Conservation (phyloP, 805 yeast genomes). For the Wickerhamomyces canadensis region DNA sequence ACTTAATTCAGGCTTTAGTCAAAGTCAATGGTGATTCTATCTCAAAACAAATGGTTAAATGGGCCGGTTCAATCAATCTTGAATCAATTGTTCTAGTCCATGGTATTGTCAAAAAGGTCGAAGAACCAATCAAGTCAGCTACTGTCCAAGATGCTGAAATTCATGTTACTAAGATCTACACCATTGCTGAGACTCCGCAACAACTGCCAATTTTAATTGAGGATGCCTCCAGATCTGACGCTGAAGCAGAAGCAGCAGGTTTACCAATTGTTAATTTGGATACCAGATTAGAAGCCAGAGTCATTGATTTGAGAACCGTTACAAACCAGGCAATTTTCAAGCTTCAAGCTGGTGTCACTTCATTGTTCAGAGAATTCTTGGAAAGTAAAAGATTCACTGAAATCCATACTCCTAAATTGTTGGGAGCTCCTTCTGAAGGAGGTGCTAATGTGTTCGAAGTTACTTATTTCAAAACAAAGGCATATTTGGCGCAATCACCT, state of each 20-base stretch:
- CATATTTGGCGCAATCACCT: conserved; percentile 96
- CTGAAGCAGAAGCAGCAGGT: conserved; percentile 86
- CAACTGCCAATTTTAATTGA: conserved; percentile 92
- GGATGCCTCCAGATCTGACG: conserved; percentile 94
- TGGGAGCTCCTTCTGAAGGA: conserved; percentile 96
- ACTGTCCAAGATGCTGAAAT: conserved; percentile 90
- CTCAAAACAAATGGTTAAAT: conserved; percentile 94
- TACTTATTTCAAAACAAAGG: conserved; percentile 85
- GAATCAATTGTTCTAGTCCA: conserved; percentile 90
- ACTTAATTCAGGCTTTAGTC: conserved; percentile 77
- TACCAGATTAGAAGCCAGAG: conserved; percentile 92
- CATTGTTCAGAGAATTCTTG: conserved; percentile 85
- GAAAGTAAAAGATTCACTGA: conserved; percentile 67
- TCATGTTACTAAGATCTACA: conserved; percentile 62
- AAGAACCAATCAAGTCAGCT: conserved; percentile 82
- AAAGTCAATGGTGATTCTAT: conserved; percentile 69
- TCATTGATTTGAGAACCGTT: conserved; percentile 92
- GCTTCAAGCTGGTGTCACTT: conserved; percentile 85
- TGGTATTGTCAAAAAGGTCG: conserved; percentile 80
- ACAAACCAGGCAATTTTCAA: conserved; percentile 97
- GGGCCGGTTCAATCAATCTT: conserved; percentile 80
- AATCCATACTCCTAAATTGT: conserved; percentile 92
- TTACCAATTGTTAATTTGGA: conserved; percentile 94
- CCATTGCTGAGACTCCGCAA: conserved; percentile 84
- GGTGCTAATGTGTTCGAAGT: conserved; percentile 96